Evolutionary conservation across 352 stramenopile genomes (phyloP).

Genomic region (Globisporangium okanoganense): DNA sequence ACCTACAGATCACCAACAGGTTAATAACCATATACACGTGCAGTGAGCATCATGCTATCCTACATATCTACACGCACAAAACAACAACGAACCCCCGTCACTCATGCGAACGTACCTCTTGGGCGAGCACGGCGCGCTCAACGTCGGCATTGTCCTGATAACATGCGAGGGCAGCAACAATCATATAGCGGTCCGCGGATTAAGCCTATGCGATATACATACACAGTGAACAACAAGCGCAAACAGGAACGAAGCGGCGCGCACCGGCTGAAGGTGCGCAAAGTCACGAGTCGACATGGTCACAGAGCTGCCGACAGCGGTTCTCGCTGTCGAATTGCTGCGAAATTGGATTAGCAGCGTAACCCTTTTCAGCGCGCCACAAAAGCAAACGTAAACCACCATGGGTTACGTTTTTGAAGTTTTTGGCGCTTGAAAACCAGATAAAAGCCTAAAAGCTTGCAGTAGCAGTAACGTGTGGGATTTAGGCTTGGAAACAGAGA

Average conservation of each 20-base stretch:
- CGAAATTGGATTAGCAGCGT: neutral
- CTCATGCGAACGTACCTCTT: slow-evolving; percentile 38
- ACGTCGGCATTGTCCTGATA: slow-evolving; percentile 84
- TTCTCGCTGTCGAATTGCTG: neutral
- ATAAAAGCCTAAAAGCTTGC: no score
- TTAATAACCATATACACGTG: neutral
- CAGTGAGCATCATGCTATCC: neutral
- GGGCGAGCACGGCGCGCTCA: slow-evolving; percentile 72
- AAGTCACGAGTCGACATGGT: slow-evolving; percentile 61
- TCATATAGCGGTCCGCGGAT: neutral
- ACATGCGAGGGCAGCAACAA: neutral
- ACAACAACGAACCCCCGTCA: neutral
- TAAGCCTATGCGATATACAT: neutral
- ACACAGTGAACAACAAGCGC: neutral
- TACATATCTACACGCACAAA: neutral
- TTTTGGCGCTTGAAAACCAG: neutral
- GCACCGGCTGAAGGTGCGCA: slow-evolving; percentile 70
- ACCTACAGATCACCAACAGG: slow-evolving; percentile 38
- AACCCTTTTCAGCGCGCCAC: neutral
- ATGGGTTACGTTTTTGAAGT: neutral
- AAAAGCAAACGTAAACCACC: neutral
- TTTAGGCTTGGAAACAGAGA: no score
- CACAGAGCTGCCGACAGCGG: neutral
- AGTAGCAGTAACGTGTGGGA: no score
- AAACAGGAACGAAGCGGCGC: neutral